Base-by-base conservation (phyloP, 2,329 filamentous ascomycete genomes). In the Monosporascus ibericus region DNA sequence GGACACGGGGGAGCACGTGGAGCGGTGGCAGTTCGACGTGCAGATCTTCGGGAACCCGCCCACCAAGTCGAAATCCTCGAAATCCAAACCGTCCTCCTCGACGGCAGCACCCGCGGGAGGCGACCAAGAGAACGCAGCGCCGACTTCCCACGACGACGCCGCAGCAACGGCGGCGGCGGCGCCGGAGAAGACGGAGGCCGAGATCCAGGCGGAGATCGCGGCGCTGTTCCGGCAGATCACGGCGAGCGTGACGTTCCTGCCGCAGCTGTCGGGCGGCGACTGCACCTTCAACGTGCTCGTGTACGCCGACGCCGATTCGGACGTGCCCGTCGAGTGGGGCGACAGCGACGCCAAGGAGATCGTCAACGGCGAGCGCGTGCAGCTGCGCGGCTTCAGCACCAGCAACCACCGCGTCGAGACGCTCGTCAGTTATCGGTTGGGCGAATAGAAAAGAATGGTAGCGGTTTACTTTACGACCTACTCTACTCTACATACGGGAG, bases 281-380 rank as follows among this genome's bases (percentile, higher is more conserved):
- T 99, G 92, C 77, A 97, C 94, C 11, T 99, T 99, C 78, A 99
- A 99, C 66, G 92, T 99, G 47, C 81, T 99, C 40, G 94, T 99
- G 3, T 99, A 99, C 68, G 94, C 94, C 49, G 92, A 99, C 68
- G 92, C 92, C 18, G 92, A 97, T 71, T 94, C 88, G 53, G 92
- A 97, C 47, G 94, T 99, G 15, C 94, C 94, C 4, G 86, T 99
- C 53, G 94, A 99, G 70, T 99, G 94, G 94, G 94, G 94, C 47
- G 94, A 99, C 73, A 96, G 90, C 61, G 94, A 97, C 70, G 92
- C 92, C 51, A 96, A 96, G 75, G 94, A 99, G 76, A 96, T 99
- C 58, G 78, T 86, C 67, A 89, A 94, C 63, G 92, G 90, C 42
- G 94, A 99, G 76, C 91, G 94, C 67, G 94, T 99, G 30, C 92